Evolutionary conservation across 2,329 filamentous ascomycete genomes (phyloP).

Genomic region (Phyllosticta citriasiana): DNA sequence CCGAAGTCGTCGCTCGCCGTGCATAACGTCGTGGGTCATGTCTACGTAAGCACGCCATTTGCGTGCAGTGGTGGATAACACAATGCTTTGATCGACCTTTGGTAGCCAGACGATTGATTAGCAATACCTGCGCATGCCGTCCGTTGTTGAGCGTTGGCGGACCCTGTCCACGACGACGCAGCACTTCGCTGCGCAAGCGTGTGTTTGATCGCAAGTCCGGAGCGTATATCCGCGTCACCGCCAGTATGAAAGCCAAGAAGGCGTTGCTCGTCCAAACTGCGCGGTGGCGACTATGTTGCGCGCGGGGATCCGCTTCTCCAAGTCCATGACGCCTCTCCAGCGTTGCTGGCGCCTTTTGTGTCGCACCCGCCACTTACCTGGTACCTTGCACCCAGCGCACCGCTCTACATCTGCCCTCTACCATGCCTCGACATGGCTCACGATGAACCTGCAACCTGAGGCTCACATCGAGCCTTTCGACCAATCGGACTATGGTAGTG

Average conservation of each 20-base stretch:
- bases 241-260: background rate
- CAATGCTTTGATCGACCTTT: background rate
- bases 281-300: background rate
- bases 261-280: background rate
- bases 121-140: background rate
- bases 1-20: background rate
- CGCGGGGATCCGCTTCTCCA: background rate
- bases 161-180: background rate
- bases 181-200: no score
- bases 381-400: background rate
- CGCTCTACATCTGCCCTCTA: background rate
- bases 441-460: background rate
- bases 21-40: background rate
- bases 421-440: slow-evolving; percentile 3
- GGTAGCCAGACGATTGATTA: background rate
- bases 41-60: background rate
- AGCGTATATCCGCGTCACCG: no score
- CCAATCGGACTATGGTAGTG: slow-evolving; percentile 49
- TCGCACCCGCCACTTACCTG: background rate
- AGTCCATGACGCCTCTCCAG: background rate
- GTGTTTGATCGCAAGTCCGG: no score
- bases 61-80: background rate
- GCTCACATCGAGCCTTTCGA: background rate
- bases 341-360: background rate
- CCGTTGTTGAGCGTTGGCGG: background rate